Conservation (phyloP, 495 filamentous ascomycete genomes). For the Penicillium canariense region DNA sequence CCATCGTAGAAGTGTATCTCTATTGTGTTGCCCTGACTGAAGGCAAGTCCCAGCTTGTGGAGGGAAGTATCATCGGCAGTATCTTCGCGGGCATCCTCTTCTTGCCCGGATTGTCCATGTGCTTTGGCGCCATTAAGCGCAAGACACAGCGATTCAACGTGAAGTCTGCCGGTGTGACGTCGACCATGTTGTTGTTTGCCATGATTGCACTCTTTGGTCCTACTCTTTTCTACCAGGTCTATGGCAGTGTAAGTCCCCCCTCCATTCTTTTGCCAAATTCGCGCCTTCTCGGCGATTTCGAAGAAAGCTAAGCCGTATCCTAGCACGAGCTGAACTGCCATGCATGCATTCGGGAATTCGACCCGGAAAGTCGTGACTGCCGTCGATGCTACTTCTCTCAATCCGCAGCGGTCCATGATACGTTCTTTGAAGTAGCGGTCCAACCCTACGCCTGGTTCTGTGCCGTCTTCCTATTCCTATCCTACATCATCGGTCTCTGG, state of each 20-base stretch:
- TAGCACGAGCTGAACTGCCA: slow-evolving; percentile 91
- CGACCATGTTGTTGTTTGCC: slow-evolving; percentile 96
- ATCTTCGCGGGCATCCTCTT: slow-evolving; percentile 97
- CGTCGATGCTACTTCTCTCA: slow-evolving; percentile 93
- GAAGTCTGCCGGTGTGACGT: slow-evolving; percentile 93
- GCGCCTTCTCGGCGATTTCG: not conserved
- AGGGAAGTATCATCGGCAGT: slow-evolving; percentile 95
- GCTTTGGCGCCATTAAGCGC: slow-evolving; percentile 94
- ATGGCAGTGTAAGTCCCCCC: slow-evolving; percentile 71
- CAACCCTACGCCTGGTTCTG: slow-evolving; percentile 90
- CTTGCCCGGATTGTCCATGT: slow-evolving; percentile 96
- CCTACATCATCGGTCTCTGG: slow-evolving; percentile 91
- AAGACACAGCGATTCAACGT: slow-evolving; percentile 99
- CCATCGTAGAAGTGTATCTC: slow-evolving; percentile 94
- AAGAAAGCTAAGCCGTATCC: slow-evolving; percentile 28
- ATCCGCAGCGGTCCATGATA: slow-evolving; percentile 76
- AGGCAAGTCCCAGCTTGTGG: slow-evolving; percentile 89
- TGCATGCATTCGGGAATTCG: slow-evolving; percentile 59
- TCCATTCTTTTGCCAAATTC: not conserved
- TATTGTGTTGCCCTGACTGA: slow-evolving; percentile 94
- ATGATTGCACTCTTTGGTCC: slow-evolving; percentile 96
- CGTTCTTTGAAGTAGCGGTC: slow-evolving; percentile 86
- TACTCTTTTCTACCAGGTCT: slow-evolving; percentile 98
- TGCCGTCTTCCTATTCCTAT: slow-evolving; percentile 81
- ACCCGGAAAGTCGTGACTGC: slow-evolving; percentile 62